Evolutionary conservation across 2,329 filamentous ascomycete genomes (phyloP), one percentile per base, ranked within the genome.

Genomic region (Monosporascus sp.): DNA sequence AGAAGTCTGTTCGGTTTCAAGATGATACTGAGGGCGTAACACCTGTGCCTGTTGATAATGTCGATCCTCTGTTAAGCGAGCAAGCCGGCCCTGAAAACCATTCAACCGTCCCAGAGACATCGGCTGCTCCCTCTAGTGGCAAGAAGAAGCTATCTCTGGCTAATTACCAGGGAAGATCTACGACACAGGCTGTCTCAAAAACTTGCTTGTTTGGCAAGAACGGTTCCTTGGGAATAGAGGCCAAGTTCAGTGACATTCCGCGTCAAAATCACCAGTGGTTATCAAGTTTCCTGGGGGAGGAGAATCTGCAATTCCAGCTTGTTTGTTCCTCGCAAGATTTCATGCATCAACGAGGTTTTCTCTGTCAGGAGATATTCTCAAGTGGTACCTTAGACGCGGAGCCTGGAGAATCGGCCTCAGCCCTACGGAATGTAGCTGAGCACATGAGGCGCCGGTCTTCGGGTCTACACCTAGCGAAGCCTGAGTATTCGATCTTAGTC

Each of bases 1-100:
- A 64, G 38, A 75, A 74, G 52, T 68, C 69, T 34, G 72, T 75
- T 44, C 69, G 68, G 40, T 75, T 74, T 59, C 60, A 63, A 43
- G 63, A 34, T 1, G 9, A 56, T 51, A 59, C 56, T 40, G 56
- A 63, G 20, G 52, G 61, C 41, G 37, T 51, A 19, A 31, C 48
- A 26, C 19, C 52, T 6, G 47, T 49, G 20, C 52, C 55, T 14
- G 31, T 34, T 3, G 54, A 55, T 6, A 54, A 52, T 34, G 52
- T 59, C 5, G 45, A 59, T n/a, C 49, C 50, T 20, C 44, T 59
- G 26, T 57, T 62, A 22, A 57, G 57, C 38, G 61, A 65, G 45
- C 61, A 57, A 7, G 61, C 65, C 59, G 61, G 63, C 17, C 55
- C 59, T 22, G 59, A 57, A 37, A 48, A 56, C 34, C 47, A 51